Percentiles rank a stretch among this genome's conserved stretches.
These are phyloP conservation scores for Stagonosporopsis tanaceti DNA, from an alignment of 2,329 filamentous ascomycete species.

Conservation along the genomic window DNA sequence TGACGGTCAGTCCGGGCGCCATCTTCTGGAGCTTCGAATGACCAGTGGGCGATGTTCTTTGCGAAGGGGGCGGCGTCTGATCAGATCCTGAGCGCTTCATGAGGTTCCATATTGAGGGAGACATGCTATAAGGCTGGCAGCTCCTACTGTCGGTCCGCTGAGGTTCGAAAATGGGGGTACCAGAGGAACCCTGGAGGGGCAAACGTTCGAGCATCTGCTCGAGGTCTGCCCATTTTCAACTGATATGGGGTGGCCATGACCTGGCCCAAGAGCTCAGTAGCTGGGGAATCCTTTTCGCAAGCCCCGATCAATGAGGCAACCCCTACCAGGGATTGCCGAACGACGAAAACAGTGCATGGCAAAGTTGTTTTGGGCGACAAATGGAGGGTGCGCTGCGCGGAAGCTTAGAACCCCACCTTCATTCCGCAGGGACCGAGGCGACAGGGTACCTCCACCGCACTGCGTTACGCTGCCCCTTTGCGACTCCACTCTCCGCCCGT, in stretches of 20 bases:
- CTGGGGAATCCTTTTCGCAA: slow-evolving; percentile 26
- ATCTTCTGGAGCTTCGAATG: slow-evolving; percentile 44
- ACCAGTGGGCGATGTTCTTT: slow-evolving; percentile 25
- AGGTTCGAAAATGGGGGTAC: slow-evolving; percentile 42
- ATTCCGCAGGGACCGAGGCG: slow-evolving; percentile 6
- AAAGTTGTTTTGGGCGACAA: slow-evolving; percentile 25
- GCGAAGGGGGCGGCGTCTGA: slow-evolving; percentile 25
- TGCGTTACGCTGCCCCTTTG: not conserved
- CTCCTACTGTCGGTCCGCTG: slow-evolving; percentile 23
- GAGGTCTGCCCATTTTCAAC: slow-evolving; percentile 39
- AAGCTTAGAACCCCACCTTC: slow-evolving; percentile 35
- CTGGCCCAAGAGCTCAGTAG: slow-evolving; percentile 15
- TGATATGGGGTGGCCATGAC: slow-evolving; percentile 21
- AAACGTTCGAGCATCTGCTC: slow-evolving; percentile 29
- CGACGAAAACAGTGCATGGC: slow-evolving; percentile 16
- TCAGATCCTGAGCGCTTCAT: slow-evolving; percentile 43
- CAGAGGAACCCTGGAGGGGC: slow-evolving; percentile 24
- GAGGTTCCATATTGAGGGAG: slow-evolving; percentile 42
- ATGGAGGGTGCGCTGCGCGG: slow-evolving; percentile 24
- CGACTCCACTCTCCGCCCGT: slow-evolving; percentile 2
- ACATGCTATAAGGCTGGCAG: slow-evolving; percentile 40
- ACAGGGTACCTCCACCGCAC: slow-evolving; percentile 1
- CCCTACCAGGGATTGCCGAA: slow-evolving; percentile 24
- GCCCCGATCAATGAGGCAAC: slow-evolving; percentile 37
- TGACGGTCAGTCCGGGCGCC: slow-evolving; percentile 41